phyloP scores from a whole-genome alignment of 495 filamentous ascomycete species.

The Diplogelasinospora grovesii region DNA sequence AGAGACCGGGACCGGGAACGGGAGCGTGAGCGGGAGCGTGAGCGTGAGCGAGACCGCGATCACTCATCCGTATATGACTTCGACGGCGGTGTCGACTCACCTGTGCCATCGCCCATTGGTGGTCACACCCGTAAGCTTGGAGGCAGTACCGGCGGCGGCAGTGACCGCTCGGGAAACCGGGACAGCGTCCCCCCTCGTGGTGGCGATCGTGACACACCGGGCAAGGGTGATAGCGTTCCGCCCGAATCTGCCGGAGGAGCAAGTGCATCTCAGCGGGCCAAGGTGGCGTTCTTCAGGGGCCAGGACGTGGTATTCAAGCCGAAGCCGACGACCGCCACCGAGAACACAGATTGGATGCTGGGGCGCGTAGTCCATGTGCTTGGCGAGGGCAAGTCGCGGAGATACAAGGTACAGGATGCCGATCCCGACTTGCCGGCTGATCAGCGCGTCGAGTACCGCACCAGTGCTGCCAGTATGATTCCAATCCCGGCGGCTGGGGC shows the following conservation, averaged over 20 bases:
- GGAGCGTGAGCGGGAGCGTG: slow-evolving; percentile 11
- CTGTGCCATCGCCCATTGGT: slow-evolving; percentile 55
- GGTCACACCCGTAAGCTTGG: slow-evolving; percentile 36
- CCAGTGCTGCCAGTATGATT: slow-evolving; percentile 73
- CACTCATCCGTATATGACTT: slow-evolving; percentile 55
- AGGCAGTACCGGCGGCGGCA: slow-evolving; percentile 51
- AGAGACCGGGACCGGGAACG: slow-evolving; percentile 13
- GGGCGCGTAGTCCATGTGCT: slow-evolving; percentile 79
- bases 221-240: slow-evolving; percentile 39
- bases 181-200: slow-evolving; percentile 41
- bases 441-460: slow-evolving; percentile 67
- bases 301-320: slow-evolving; percentile 85
- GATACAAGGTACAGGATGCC: slow-evolving; percentile 91
- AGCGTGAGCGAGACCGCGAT: slow-evolving; percentile 45
- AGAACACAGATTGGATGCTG: slow-evolving; percentile 79
- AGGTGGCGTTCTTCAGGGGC: slow-evolving; percentile 54
- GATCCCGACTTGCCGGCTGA: slow-evolving; percentile 72
- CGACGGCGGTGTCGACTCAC: slow-evolving; percentile 64
- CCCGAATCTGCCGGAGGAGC: slow-evolving; percentile 30
- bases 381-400: slow-evolving; percentile 79
- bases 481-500: slow-evolving; percentile 54
- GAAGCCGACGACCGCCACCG: slow-evolving; percentile 58
- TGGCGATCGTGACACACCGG: slow-evolving; percentile 37
- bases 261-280: slow-evolving; percentile 32
- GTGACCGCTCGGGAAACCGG: slow-evolving; percentile 27